phyloP scores from a whole-genome alignment of 495 filamentous ascomycete genomes.

The Aspergillus diversus region DNA sequence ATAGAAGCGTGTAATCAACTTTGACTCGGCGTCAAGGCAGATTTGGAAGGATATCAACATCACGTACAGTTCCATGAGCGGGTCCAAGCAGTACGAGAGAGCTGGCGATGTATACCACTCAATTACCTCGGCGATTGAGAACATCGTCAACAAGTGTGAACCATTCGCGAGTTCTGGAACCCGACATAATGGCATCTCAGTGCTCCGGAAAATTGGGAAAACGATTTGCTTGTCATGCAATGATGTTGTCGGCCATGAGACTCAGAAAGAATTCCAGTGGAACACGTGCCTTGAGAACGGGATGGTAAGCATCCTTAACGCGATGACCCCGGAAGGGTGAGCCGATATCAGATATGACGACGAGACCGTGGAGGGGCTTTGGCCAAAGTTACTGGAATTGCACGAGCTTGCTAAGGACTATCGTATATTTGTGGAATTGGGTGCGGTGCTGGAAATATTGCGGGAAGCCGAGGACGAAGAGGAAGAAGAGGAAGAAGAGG shows the following conservation, averaged over 20 bases:
- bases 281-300: constrained; percentile 18
- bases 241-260: constrained; percentile 21
- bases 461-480: not conserved
- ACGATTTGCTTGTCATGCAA: constrained; percentile 17
- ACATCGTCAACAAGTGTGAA: constrained; percentile 20
- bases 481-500: constrained; percentile 1
- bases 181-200: constrained; percentile 24
- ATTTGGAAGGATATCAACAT: constrained; percentile 13
- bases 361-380: constrained; percentile 3
- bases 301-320: constrained; percentile 21
- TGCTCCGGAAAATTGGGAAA: constrained; percentile 28
- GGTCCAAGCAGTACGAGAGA: constrained; percentile 4
- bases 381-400: constrained; percentile 24
- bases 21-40: constrained; percentile 1
- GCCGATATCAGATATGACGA: constrained; percentile 4
- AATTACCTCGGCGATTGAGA: not conserved
- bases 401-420: constrained; percentile 2
- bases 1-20: constrained; percentile 3
- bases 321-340: constrained; percentile 20
- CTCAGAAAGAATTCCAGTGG: constrained; percentile 21
- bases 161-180: constrained; percentile 14
- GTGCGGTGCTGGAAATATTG: constrained; percentile 8
- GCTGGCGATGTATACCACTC: constrained; percentile 1
- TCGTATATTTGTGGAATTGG: constrained; percentile 16
- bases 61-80: constrained; percentile 1